Evolutionary conservation across 192 early-diverging fungal genomes (phyloP), one percentile per base, ranked within the genome.

Genomic region (Jimgerdemannia flammicorona): DNA sequence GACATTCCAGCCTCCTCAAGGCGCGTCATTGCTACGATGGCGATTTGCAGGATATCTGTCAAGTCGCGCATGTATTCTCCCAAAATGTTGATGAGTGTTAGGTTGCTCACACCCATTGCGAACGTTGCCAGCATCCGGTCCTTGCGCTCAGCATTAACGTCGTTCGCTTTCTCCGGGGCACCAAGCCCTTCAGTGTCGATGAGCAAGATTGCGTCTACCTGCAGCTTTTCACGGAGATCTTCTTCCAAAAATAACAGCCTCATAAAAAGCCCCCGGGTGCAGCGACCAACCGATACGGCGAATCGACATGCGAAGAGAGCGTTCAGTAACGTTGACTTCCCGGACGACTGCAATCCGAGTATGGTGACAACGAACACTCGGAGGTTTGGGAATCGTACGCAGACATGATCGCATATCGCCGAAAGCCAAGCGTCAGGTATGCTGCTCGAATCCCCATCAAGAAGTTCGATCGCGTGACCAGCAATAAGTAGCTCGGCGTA

Each of bases 111-210:
- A 69, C 74, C 74, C 67, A 75, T 75, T 49, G 66, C 74, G 69
- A 75, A 75, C 3, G 74, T 75, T 75, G 67, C 74, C 42, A 75
- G 65, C 54, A 75, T 43, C 40, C 74, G 67, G 59, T 75, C 74
- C 54, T 75, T 75, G 7, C 65, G 54, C 64, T 75, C 74, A 3
- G 67, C 40, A 64, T 75, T 44, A 70, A 69, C 67, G 4, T 75
- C 74, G 11, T 75, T 29, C 29, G 70, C 65, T 29, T 75, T 75
- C 40, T 75, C 74, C 41, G 67, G 68, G 20, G 67, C 68, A 39
- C 74, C 67, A 54, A 75, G 74, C 54, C 74, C 74, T 70, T 75
- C 74, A 54, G 67, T 75, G 64, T 75, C 74, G 18, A 75, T 70
- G n/a, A 70, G 44, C 7, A 75, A 14, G 43, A 75, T 43, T 70